A percentile compares a stretch with the other conserved stretches of the same genome.
These are phyloP conservation scores for Aspergillus sclerotialis DNA, from an alignment of 2,329 filamentous ascomycete species.

Conservation along the genomic window DNA sequence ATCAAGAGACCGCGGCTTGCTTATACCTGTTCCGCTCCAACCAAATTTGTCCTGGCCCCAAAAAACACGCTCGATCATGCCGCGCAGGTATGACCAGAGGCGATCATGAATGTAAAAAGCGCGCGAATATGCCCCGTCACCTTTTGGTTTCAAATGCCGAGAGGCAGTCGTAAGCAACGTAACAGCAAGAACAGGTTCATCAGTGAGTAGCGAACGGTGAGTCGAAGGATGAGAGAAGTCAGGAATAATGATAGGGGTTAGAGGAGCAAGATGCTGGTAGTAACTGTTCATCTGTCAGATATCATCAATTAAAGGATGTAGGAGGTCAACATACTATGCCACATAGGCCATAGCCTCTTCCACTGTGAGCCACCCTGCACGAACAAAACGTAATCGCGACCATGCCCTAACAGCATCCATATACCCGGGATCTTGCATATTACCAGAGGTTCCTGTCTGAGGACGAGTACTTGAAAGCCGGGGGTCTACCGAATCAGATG, in stretches of 20 bases:
- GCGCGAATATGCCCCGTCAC: conserved; percentile 72
- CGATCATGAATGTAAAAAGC: conserved; percentile 91
- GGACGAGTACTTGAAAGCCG: conserved; percentile 20
- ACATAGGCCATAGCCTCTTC: conserved; percentile 91
- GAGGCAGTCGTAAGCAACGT: conserved; percentile 88
- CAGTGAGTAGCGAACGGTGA: conserved; percentile 71
- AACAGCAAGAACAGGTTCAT: conserved; percentile 88
- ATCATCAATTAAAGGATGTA: too few relatives aligned
- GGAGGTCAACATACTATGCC: conserved; percentile 60
- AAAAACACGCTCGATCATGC: conserved; percentile 90
- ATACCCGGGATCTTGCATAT: conserved; percentile 30
- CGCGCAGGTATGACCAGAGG: conserved; percentile 86
- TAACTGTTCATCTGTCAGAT: conserved; percentile 51
- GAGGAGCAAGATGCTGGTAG: conserved; percentile 80
- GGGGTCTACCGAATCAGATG: conserved; percentile 17
- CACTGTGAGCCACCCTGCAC: conserved; percentile 92
- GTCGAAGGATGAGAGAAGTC: conserved; percentile 78
- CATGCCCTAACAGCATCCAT: conserved; percentile 75
- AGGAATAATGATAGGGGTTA: conserved; percentile 89
- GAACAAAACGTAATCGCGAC: conserved; percentile 88
- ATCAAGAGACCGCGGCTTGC: conserved; percentile 63
- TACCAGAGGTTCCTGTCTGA: conserved; percentile 19
- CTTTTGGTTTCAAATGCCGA: conserved; percentile 72
- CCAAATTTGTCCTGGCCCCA: conserved; percentile 97
- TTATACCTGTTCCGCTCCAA: conserved; percentile 55